phyloP scores from a whole-genome alignment of 306 rosid species.

The Hippophae gyantsensis region DNA sequence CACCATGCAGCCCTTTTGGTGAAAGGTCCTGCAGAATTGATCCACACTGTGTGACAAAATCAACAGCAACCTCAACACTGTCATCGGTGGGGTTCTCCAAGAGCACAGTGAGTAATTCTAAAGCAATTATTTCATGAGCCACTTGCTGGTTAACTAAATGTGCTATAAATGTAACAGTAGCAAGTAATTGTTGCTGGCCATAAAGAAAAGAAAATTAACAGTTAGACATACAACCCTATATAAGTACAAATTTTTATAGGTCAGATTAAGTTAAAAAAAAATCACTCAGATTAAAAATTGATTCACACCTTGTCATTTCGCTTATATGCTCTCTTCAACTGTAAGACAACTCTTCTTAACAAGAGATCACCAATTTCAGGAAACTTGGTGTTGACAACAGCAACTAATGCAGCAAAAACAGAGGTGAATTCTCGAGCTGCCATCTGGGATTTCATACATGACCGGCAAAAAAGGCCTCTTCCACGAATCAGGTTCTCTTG shows the following conservation, averaged over 20 bases:
- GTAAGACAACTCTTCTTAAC: slow-evolving; percentile 79
- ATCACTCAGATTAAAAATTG: neutral
- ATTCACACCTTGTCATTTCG: slow-evolving; percentile 83
- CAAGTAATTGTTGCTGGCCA: slow-evolving; percentile 78
- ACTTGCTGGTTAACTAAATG: slow-evolving; percentile 93
- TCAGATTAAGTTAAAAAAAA: neutral
- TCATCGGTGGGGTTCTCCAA: slow-evolving; percentile 89
- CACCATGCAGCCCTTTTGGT: slow-evolving; percentile 90
- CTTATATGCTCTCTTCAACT: slow-evolving; percentile 85
- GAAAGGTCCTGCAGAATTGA: slow-evolving; percentile 79
- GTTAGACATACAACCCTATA: slow-evolving; percentile 1
- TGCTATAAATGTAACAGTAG: slow-evolving; percentile 89
- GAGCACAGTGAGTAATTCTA: slow-evolving; percentile 80
- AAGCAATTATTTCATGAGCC: slow-evolving; percentile 83
- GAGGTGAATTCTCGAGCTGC: slow-evolving; percentile 89
- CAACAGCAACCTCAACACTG: slow-evolving; percentile 97
- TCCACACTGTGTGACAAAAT: slow-evolving; percentile 89
- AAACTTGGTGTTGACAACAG: slow-evolving; percentile 88
- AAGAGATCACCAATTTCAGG: slow-evolving; percentile 87
- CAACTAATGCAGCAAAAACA: slow-evolving; percentile 83
- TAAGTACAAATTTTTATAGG: neutral
- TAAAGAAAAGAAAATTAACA: slow-evolving; percentile 14
- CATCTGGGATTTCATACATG: slow-evolving; percentile 96
- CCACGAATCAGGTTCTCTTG: slow-evolving; percentile 79
- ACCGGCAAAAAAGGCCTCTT: slow-evolving; percentile 86